A percentile compares a stretch with the other conserved stretches of the same genome.
phyloP scores from a whole-genome alignment of 257 asterid species.

The Lycium barbarum region DNA sequence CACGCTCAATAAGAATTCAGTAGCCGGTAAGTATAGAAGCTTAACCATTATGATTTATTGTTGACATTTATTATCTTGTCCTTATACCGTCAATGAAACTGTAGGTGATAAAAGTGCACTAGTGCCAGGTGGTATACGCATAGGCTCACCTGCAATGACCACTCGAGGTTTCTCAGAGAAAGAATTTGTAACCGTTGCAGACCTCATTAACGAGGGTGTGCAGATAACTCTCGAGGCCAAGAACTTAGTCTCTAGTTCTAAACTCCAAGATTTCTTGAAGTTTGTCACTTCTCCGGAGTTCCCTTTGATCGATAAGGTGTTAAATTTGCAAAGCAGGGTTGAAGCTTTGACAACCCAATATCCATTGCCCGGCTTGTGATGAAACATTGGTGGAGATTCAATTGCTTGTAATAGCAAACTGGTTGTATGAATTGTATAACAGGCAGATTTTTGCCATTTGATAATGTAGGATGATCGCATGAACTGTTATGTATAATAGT shows the following conservation, averaged over 20 bases:
- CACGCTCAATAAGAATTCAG: slow-evolving; percentile 95
- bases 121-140: slow-evolving; percentile 93
- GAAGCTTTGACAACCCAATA: slow-evolving; percentile 80
- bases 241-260: slow-evolving; percentile 64
- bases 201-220: slow-evolving; percentile 89
- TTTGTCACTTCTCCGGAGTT: slow-evolving; percentile 69
- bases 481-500: neutral
- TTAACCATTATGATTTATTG: slow-evolving; percentile 2
- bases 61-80: neutral
- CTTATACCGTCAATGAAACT: neutral
- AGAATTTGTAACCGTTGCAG: slow-evolving; percentile 72
- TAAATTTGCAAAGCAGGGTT: slow-evolving; percentile 66
- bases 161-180: slow-evolving; percentile 80
- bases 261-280: slow-evolving; percentile 85
- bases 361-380: slow-evolving; percentile 86
- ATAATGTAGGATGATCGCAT: neutral
- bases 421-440: neutral
- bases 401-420: neutral
- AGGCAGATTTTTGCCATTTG: neutral
- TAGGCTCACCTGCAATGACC: slow-evolving; percentile 97
- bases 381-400: neutral
- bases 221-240: slow-evolving; percentile 81
- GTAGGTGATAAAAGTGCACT: slow-evolving; percentile 93
- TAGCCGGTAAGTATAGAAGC: slow-evolving; percentile 67
- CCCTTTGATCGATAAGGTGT: slow-evolving; percentile 62